Evolutionary conservation across 2,329 filamentous ascomycete species (phyloP), one percentile per base, ranked within the genome.

Genomic region (Pseudofabraea citricarpa): DNA sequence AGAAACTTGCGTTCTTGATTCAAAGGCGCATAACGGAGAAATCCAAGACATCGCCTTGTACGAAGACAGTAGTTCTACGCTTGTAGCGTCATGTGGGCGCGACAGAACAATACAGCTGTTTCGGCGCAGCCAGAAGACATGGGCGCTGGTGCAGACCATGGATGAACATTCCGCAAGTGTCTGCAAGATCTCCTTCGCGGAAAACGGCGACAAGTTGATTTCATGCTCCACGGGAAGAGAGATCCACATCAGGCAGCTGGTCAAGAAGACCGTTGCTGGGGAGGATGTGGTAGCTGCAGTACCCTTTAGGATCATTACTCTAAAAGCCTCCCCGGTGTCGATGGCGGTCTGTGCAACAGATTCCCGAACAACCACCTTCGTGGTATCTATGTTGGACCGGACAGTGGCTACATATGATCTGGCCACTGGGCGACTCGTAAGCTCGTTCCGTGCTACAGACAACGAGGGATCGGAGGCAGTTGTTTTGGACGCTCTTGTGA

Each of bases 31-130:
- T 61, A 79, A 85, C 5, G 83, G 82, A 6, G 89, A 96, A 56
- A 86, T 95, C 49, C 88, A 88, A 29, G 86, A 85, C 55, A 84
- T 97, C 53, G 79, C 83, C 16, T 72, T 94, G 4, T 81, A 81
- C 55, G 79, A 87, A 53, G 73, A 74, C 35, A 71, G 75, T 1
- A 70, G 75, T 1, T 73, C 69, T 36, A 75, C 80, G 26, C 70
- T 95, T 36, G 73, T 97, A 54, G 91, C 87, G 15, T 90, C 84
- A 9, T 90, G 85, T 59, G 87, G 89, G 26, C 78, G 93, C 52
- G 93, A 98, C 64, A 83, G 93, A 40, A 95, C 86, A n/a, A 79
- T 91, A 1, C 93, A 98, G 62, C 69, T 98, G n/a, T 97, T 96
- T 60, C 71, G 73, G 20, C 72, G 73, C 19, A 66, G 68, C 1